Percentiles rank a stretch among this genome's conserved stretches.
These are phyloP conservation scores for Pistacia integerrima DNA, from an alignment of 345 rosid species.

Conservation along the genomic window DNA sequence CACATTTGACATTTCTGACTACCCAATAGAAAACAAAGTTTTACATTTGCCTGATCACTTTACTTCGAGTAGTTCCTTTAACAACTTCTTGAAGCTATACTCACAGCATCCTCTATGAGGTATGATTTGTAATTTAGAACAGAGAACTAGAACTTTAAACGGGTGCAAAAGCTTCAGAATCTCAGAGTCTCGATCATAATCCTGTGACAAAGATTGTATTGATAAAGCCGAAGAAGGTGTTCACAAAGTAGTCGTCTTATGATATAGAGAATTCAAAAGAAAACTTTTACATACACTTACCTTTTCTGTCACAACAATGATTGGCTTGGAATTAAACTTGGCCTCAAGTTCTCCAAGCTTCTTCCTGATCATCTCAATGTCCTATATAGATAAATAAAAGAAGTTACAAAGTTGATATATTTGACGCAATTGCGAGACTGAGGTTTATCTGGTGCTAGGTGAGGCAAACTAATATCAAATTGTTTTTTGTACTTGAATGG, in stretches of 20 bases:
- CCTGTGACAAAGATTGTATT: background rate
- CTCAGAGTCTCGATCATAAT: constrained; percentile 40
- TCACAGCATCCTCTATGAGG: constrained; percentile 33
- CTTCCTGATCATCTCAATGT: constrained; percentile 48
- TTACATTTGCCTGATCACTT: too few species aligned
- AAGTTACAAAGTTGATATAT: background rate
- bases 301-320: constrained; percentile 74
- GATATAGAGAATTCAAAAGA: background rate
- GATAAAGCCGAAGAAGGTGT: background rate
- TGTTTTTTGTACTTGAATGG: background rate
- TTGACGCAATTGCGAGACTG: too few species aligned
- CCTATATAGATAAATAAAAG: constrained; percentile 41
- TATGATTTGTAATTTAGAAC: constrained; percentile 63
- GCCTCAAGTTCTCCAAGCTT: constrained; percentile 52
- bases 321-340: constrained; percentile 48
- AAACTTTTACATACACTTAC: constrained; percentile 30
- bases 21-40: too few species aligned
- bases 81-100: constrained; percentile 43
- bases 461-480: background rate
- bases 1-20: too few species aligned
- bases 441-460: background rate
- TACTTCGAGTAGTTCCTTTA: constrained; percentile 33
- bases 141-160: constrained; percentile 53
- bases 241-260: background rate
- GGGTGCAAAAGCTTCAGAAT: constrained; percentile 54